phyloP scores from a whole-genome alignment of 129 eudicot species.

The Smallanthus sonchifolius region DNA sequence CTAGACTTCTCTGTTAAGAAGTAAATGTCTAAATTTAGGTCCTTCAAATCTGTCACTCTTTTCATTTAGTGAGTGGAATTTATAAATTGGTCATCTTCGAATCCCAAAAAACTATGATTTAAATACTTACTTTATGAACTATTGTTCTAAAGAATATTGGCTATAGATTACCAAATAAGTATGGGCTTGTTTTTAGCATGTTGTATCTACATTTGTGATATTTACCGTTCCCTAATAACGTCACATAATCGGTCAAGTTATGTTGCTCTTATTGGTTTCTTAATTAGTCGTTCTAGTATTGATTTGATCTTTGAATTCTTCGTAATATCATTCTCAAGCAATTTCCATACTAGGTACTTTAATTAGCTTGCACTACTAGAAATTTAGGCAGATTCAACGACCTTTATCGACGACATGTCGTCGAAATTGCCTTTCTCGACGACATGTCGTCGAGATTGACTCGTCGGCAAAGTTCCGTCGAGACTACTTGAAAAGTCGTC shows the following conservation, averaged over 20 bases:
- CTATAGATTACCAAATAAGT: background rate
- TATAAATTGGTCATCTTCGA: background rate
- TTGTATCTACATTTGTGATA: background rate
- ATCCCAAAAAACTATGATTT: background rate
- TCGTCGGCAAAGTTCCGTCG: too few relatives aligned
- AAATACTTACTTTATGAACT: background rate
- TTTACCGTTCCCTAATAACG: background rate
- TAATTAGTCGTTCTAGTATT: background rate
- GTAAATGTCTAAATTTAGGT: background rate
- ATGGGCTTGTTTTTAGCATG: background rate
- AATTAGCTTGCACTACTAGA: too few relatives aligned
- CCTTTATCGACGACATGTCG: too few relatives aligned
- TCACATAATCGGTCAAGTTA: background rate
- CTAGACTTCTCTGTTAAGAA: slow-evolving; percentile 16
- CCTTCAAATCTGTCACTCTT: slow-evolving; percentile 1
- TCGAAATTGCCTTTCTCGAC: too few relatives aligned
- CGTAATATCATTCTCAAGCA: too few relatives aligned
- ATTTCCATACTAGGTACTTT: too few relatives aligned
- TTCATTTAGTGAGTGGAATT: background rate
- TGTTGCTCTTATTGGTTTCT: background rate
- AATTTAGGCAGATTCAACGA: too few relatives aligned
- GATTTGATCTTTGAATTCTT: background rate
- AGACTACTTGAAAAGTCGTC: too few relatives aligned
- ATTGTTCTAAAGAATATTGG: background rate
- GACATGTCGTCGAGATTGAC: too few relatives aligned